Percentiles rank a stretch among this genome's conserved stretches.
Evolutionary conservation across 2,329 filamentous ascomycete genomes (phyloP).

Genomic region (Cladosporium sphaerospermum): DNA sequence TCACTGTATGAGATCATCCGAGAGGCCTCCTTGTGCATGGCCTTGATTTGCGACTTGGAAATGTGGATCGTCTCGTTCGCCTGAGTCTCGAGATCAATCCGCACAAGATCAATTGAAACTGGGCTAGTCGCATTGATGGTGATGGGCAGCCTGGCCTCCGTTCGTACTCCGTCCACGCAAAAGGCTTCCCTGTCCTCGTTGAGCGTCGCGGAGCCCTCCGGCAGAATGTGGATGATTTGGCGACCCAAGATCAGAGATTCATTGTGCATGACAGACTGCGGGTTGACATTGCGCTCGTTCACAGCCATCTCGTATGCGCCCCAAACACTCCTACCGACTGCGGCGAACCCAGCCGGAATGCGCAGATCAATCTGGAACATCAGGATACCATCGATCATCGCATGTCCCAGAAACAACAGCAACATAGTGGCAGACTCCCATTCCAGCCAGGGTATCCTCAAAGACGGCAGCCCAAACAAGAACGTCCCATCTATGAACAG

Average conservation of each 20-base stretch:
- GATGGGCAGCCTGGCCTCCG: slow-evolving; percentile 66
- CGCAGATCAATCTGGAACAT: slow-evolving; percentile 89
- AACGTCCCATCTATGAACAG: slow-evolving; percentile 77
- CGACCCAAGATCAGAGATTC: slow-evolving; percentile 89
- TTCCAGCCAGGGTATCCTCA: slow-evolving; percentile 95
- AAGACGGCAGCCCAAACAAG: slow-evolving; percentile 75
- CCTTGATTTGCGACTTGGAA: slow-evolving; percentile 65
- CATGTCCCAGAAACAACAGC: slow-evolving; percentile 64
- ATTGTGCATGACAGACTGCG: slow-evolving; percentile 82
- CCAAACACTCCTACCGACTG: slow-evolving; percentile 73
- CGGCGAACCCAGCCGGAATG: slow-evolving; percentile 64
- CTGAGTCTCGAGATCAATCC: slow-evolving; percentile 76
- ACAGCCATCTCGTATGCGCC: slow-evolving; percentile 81
- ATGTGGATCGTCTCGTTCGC: slow-evolving; percentile 75
- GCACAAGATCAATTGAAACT: slow-evolving; percentile 79
- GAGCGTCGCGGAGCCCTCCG: slow-evolving; percentile 81
- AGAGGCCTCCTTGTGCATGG: slow-evolving; percentile 63
- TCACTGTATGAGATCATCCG: slow-evolving; percentile 49
- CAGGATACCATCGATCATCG: slow-evolving; percentile 70
- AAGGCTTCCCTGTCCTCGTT: slow-evolving; percentile 78
- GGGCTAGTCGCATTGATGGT: slow-evolving; percentile 91
- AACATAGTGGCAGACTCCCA: slow-evolving; percentile 71
- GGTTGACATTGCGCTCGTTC: slow-evolving; percentile 87
- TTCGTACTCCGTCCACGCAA: slow-evolving; percentile 64
- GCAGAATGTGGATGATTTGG: slow-evolving; percentile 95